A percentile compares a stretch with the other conserved stretches of the same genome.
Evolutionary conservation across 208 protist genomes (phyloP).

Genomic region (Trypanosoma brucei): DNA sequence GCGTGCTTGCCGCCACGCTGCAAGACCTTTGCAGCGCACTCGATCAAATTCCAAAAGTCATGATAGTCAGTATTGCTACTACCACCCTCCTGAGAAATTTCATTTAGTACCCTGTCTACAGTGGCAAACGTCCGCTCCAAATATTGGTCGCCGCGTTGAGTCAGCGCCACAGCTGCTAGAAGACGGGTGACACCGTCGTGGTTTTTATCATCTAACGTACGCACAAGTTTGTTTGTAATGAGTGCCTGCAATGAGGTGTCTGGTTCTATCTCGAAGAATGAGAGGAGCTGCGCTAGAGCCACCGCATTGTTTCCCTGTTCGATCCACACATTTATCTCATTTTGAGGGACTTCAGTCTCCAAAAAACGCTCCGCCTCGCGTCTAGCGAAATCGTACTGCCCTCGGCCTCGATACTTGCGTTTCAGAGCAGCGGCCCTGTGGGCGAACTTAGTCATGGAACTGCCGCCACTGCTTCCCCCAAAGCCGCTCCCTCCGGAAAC

Average conservation of each 20-base stretch:
- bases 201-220: conserved; percentile 40
- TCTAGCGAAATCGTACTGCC: conserved; percentile 61
- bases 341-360: conserved; percentile 70
- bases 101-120: conserved; percentile 41
- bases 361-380: conserved; percentile 75
- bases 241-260: conserved; percentile 52
- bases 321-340: conserved; percentile 54
- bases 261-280: conserved; percentile 75
- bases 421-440: conserved; percentile 52
- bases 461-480: neutral
- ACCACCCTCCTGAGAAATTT: conserved; percentile 1
- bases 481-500: neutral
- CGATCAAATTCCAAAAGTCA: conserved; percentile 28
- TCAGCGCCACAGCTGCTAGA: conserved; percentile 31
- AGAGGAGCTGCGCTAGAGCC: conserved; percentile 62
- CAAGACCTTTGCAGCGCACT: conserved; percentile 58
- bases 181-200: conserved; percentile 20
- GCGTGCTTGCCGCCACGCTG: conserved; percentile 65
- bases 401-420: conserved; percentile 43
- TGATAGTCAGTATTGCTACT: conserved; percentile 1
- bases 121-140: conserved; percentile 66
- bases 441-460: conserved; percentile 37
- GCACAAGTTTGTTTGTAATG: conserved; percentile 59
- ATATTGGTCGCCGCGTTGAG: conserved; percentile 59
- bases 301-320: conserved; percentile 67